Percentiles rank a stretch among this genome's conserved stretches.
Conservation (phyloP, 1,284 basidiomycete species). For the Puccinia novopanici region DNA sequence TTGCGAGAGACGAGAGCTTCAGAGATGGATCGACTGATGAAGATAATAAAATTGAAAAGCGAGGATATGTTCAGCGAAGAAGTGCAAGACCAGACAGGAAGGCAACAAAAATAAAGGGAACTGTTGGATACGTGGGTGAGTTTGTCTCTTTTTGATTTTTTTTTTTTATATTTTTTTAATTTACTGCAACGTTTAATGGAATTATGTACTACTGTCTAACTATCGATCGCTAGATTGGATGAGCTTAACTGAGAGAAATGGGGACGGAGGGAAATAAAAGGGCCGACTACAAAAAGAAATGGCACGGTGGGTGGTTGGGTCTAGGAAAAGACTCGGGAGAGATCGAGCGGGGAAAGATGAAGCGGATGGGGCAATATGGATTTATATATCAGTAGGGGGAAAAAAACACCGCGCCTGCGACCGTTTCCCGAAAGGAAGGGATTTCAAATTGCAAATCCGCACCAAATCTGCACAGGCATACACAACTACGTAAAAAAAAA, state of each 20-base stretch:
- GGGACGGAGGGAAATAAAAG: neutral
- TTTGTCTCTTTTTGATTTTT: too few relatives aligned
- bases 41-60: neutral
- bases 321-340: neutral
- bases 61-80: too few relatives aligned
- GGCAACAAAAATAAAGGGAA: neutral
- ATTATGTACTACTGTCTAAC: neutral
- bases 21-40: neutral
- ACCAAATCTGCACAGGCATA: neutral
- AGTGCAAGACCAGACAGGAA: constrained; percentile 2
- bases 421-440: neutral
- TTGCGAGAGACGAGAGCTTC: neutral
- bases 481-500: neutral
- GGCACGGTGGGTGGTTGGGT: neutral
- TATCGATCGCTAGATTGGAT: neutral
- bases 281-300: too few relatives aligned
- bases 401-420: too few relatives aligned
- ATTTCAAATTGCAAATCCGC: neutral
- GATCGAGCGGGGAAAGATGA: too few relatives aligned
- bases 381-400: too few relatives aligned
- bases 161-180: neutral
- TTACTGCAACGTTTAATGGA: neutral
- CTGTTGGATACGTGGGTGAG: neutral
- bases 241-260: too few relatives aligned
- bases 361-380: too few relatives aligned